phyloP scores from a whole-genome alignment of 139 green algal species.

The Limnomonas spitsbergensis region DNA sequence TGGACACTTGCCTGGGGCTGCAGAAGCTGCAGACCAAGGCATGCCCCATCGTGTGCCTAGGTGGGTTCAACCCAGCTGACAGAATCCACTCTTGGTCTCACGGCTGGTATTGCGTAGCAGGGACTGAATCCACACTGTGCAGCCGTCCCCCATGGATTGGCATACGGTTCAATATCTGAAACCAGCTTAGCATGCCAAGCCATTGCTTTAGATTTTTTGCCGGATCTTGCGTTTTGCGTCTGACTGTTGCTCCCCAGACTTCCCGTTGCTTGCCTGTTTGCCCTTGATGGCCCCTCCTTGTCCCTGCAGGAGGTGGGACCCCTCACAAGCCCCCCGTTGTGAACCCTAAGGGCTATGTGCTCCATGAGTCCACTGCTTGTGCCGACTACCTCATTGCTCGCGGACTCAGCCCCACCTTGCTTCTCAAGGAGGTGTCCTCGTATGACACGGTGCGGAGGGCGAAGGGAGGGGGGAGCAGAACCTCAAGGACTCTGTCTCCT shows the following conservation, averaged over 20 bases:
- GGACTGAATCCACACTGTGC: not conserved
- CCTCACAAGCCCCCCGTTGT: conserved; percentile 60
- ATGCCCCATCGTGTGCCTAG: conserved; percentile 20
- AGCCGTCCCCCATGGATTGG: not conserved
- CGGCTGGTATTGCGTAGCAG: no score
- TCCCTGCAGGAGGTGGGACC: conserved; percentile 70
- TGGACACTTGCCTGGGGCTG: conserved; percentile 8
- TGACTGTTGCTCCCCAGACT: no score
- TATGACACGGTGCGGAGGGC: conserved; percentile 72
- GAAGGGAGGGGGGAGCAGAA: no score
- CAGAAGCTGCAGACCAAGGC: conserved; percentile 6
- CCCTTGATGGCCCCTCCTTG: no score
- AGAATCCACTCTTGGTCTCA: not conserved
- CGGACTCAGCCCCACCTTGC: conserved; percentile 27
- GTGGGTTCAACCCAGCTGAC: not conserved
- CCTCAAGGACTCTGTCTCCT: no score
- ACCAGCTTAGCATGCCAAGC: no score
- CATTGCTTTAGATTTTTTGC: no score
- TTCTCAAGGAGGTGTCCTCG: conserved; percentile 71
- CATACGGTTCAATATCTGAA: not conserved
- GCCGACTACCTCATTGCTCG: conserved; percentile 58
- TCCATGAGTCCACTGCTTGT: conserved; percentile 71
- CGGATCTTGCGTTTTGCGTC: no score
- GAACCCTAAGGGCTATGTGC: conserved; percentile 47
- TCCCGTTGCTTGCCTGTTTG: no score